A percentile compares a stretch with the other conserved stretches of the same genome.
Conservation (phyloP, 2,329 filamentous ascomycete genomes). For the Beauveria pseudobassiana region DNA sequence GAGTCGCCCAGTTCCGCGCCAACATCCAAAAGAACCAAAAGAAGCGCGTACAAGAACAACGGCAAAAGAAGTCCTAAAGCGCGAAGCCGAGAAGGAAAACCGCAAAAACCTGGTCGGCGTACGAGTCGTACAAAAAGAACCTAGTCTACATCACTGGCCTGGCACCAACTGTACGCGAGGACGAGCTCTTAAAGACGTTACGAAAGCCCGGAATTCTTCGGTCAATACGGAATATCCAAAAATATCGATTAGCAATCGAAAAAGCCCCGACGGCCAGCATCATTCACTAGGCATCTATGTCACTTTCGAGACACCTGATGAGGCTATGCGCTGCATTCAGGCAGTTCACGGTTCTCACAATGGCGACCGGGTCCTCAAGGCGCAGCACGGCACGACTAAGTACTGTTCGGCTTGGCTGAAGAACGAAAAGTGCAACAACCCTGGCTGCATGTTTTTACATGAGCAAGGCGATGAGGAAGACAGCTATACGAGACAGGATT, state of each 20-base stretch:
- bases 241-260: constrained; percentile 95
- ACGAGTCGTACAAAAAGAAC: constrained; percentile 93
- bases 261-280: constrained; percentile 65
- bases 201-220: constrained; percentile 91
- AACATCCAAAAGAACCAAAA: constrained; percentile 87
- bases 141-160: constrained; percentile 96
- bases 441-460: constrained; percentile 96
- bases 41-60: constrained; percentile 72
- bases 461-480: constrained; percentile 98
- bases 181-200: constrained; percentile 83
- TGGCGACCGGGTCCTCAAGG: constrained; percentile 76
- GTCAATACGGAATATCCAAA: constrained; percentile 96
- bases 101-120: constrained; percentile 94
- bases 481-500: constrained; percentile 87
- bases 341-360: constrained; percentile 91
- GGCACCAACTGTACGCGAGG: constrained; percentile 84
- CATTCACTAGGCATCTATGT: constrained; percentile 95
- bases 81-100: constrained; percentile 90
- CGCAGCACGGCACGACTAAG: constrained; percentile 81
- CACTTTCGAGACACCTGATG: constrained; percentile 88
- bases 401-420: constrained; percentile 97
- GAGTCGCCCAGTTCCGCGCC: constrained; percentile 66
- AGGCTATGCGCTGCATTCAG: constrained; percentile 82
- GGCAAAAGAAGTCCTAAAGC: constrained; percentile 91
- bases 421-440: constrained; percentile 88